phyloP scores from a whole-genome alignment of 73 alveolate species.

The Paramecium biaurelia region DNA sequence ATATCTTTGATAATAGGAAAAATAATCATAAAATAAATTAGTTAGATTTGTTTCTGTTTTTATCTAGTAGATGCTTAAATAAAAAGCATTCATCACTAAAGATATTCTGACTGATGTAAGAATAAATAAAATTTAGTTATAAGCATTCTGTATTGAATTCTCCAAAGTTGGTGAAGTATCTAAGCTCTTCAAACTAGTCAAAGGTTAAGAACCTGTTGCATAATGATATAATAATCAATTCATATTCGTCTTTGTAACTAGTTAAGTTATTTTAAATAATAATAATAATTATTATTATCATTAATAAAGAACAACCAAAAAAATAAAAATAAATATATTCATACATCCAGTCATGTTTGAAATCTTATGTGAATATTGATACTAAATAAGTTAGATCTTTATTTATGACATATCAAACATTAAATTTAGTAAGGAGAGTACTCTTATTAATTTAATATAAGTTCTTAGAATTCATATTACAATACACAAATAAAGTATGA shows the following conservation, averaged over 20 bases:
- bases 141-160: slow-evolving; percentile 31
- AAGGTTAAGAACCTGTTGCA: background rate
- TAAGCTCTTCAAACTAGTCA: background rate
- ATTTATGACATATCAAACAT: too few relatives aligned
- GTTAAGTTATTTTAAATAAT: too few relatives aligned
- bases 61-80: background rate
- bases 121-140: background rate
- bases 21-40: background rate
- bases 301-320: background rate
- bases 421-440: too few relatives aligned
- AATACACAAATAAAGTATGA: too few relatives aligned
- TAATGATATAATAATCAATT: background rate
- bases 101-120: background rate
- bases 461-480: too few relatives aligned
- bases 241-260: background rate
- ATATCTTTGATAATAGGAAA: background rate
- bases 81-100: background rate
- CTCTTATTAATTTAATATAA: too few relatives aligned
- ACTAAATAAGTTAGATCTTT: too few relatives aligned
- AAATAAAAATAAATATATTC: too few relatives aligned
- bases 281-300: too few relatives aligned
- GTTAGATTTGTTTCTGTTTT: background rate
- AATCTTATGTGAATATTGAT: background rate
- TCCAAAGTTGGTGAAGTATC: slow-evolving; percentile 32
- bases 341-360: background rate